Evolutionary conservation across 2,329 filamentous ascomycete genomes (phyloP), one percentile per base, ranked within the genome.

Genomic region (Ophiostoma sp.): DNA sequence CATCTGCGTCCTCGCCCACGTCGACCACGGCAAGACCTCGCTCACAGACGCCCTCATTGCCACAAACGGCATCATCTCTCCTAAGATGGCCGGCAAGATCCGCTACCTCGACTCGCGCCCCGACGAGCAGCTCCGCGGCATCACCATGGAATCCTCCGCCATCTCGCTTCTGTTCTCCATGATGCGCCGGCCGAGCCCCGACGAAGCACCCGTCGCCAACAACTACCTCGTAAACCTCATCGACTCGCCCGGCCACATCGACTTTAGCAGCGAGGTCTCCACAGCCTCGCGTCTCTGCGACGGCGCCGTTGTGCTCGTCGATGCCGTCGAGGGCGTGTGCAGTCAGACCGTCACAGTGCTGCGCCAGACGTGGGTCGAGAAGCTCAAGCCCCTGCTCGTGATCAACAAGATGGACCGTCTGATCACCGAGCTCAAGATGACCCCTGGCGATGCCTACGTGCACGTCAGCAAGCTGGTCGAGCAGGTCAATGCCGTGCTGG

Each of bases 71-170:
- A 98, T 99, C 81, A 99, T 99, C 76, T 98, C 95, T 42, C 92
- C 94, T 68, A 98, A 98, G 77, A 84, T 98, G 75, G 95, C 95
- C 68, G 95, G 95, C 78, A 98, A 98, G 83, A 96, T 99, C 79
- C 90, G 95, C 73, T 99, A 98, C 76, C 87, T 99, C 69, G 95
- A 99, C 80, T 98, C 95, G 36, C 85, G 95, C 60, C 94, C 94
- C 1, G 95, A 99, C 79, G 95, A 99, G 78, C 95, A 99, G 79
- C 85, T 91, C 16, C 89, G 95, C 72, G 95, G 95, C 68, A 99
- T 99, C 76, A 99, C 95, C n/a, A 99, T 99, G 95, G 95, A 99
- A 78, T 98, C 95, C 0, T 98, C 94, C 5, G 95, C 95, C 71
- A 99, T 99, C 72, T 98, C 95, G 0, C 83, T 99, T 45, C 96